phyloP scores from a whole-genome alignment of 768 basidiomycete species.

The Arthromyces matolae region DNA sequence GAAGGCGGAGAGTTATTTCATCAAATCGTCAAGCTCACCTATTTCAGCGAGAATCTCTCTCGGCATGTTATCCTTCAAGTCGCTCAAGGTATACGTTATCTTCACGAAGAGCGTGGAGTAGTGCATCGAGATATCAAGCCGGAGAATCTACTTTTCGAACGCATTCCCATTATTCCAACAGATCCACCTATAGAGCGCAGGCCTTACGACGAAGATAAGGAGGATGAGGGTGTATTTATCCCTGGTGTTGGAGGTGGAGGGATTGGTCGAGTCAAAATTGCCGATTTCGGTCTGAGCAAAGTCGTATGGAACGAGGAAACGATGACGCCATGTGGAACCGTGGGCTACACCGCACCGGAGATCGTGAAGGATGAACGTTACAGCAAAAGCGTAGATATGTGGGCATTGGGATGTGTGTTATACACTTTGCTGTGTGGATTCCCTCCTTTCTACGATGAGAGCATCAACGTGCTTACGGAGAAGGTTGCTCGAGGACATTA shows the following conservation, averaged over 20 bases:
- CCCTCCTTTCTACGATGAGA: constrained; percentile 98
- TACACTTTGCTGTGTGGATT: constrained; percentile 98
- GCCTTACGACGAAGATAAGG: constrained; percentile 97
- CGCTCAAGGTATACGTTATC: constrained; percentile 87
- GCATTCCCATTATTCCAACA: constrained; percentile 88
- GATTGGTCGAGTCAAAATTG: constrained; percentile 97
- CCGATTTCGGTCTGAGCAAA: constrained; percentile 96
- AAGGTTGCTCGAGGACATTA: constrained; percentile 98
- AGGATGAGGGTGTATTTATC: constrained; percentile 95
- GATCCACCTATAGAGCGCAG: constrained; percentile 59
- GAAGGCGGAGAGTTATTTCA: constrained; percentile 98
- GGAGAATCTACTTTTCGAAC: constrained; percentile 92
- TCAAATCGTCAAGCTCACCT: constrained; percentile 98
- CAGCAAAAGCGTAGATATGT: constrained; percentile 98
- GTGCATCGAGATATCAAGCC: constrained; percentile 99
- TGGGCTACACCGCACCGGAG: constrained; percentile 98
- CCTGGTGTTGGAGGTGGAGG: constrained; percentile 93
- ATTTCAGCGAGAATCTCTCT: constrained; percentile 96
- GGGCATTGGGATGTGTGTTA: constrained; percentile 98
- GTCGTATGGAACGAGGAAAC: constrained; percentile 99
- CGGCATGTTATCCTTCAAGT: constrained; percentile 97
- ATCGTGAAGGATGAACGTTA: constrained; percentile 99
- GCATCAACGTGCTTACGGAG: constrained; percentile 95
- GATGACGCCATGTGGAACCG: constrained; percentile 99
- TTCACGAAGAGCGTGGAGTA: constrained; percentile 97